Evolutionary conservation across 2,329 filamentous ascomycete species (phyloP).

Genomic region (Penicillium janthinellum): DNA sequence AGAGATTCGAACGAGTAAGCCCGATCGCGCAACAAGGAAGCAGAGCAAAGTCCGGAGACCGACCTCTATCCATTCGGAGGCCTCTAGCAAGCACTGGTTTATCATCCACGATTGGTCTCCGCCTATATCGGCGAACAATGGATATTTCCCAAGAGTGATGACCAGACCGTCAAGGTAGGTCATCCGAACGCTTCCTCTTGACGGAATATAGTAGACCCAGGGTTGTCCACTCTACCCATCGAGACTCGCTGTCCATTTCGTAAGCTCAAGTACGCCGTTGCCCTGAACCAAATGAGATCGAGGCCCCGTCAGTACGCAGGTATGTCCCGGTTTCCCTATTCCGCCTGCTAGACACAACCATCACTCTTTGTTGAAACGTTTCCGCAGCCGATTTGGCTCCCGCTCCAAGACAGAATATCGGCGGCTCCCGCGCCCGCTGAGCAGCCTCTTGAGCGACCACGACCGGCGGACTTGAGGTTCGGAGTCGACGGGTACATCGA

Average conservation of each 20-base stretch:
- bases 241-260: too few relatives aligned
- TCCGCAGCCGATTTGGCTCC: constrained; percentile 28
- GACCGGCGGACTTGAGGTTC: constrained; percentile 12
- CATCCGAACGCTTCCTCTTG: too few relatives aligned
- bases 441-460: constrained; percentile 26
- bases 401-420: constrained; percentile 26
- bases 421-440: constrained; percentile 25
- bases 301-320: too few relatives aligned
- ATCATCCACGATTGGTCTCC: background rate
- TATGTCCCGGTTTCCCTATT: background rate
- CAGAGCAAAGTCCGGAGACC: background rate
- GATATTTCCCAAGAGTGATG: too few relatives aligned
- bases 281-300: too few relatives aligned
- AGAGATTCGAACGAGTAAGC: background rate
- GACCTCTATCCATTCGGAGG: background rate
- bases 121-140: background rate
- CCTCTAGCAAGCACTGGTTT: background rate
- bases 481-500: background rate
- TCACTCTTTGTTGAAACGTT: constrained; percentile 23
- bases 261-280: too few relatives aligned
- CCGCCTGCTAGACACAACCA: background rate
- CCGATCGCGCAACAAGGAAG: background rate
- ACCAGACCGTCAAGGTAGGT: too few relatives aligned
- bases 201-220: too few relatives aligned
- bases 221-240: too few relatives aligned